Base-by-base conservation (phyloP, 805 yeast genomes). In the Ogataea pilisensis region DNA sequence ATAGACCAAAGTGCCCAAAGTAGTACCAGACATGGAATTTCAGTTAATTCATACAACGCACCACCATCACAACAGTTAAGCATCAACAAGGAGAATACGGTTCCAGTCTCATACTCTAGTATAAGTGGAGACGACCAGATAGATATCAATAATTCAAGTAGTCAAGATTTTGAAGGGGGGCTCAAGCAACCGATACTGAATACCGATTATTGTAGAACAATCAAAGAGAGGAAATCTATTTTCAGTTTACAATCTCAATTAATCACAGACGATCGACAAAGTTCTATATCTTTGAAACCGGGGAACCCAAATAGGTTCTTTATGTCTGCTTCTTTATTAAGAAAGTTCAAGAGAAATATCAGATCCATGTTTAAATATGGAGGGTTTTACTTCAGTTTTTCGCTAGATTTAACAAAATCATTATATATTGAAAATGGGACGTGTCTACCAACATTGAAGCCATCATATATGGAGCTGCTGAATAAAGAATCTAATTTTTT, bases 381-480 rank as follows among this genome's bases (percentile, higher is more conserved):
- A 17, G 61, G 59, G 2, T 56, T 56, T 34, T 56, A 43, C 34
- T 53, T 44, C 42, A 51, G 57, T 33, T 34, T 28, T 26, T 36
- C 31, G 2, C 32, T 35, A 8, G 53, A 56, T 31, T 20, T 53
- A 13, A 46, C 52, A 5, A n/a, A 30, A 6, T 24, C 14, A 7
- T 14, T 42, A 6, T 4, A 20, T n/a, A 28, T 42, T 21, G 17
- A 31, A 17, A 21, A 39, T 16, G 28, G 30, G 8, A 8, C 18
- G 6, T 22, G 19, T 13, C 25, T 18, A 8, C 42, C 44, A 11
- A 31, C 9, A 7, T 18, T 41, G 28, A 21, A 40, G 2, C 17
- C 26, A 8, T n/a, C 17, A 3, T 45, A 43, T 24, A 13, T 26
- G 6, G 14, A 19, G 1, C 19, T 49, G 4, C 9, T n/a, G 2